phyloP scores from a whole-genome alignment of 2,329 filamentous ascomycete genomes.

The Stagonosporopsis rhizophila region DNA sequence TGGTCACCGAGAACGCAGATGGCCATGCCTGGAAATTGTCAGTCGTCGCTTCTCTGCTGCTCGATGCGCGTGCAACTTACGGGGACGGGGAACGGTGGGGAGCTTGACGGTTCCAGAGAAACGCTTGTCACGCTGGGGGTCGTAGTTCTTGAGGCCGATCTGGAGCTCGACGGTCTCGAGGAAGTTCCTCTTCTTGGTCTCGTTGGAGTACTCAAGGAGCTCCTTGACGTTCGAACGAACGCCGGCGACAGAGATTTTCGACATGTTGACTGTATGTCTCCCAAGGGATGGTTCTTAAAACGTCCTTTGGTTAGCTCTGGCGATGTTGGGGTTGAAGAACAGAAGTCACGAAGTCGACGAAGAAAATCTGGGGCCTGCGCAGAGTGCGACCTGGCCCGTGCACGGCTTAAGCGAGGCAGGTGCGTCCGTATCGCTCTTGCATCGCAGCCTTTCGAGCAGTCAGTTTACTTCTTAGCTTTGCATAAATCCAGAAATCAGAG shows the following conservation, averaged over 20 bases:
- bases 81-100: slow-evolving; percentile 81
- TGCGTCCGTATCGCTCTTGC: no score
- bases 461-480: no score
- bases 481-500: no score
- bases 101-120: slow-evolving; percentile 99
- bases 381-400: no score
- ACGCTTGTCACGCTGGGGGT: slow-evolving; percentile 99
- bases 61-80: slow-evolving; percentile 23
- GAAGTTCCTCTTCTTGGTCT: slow-evolving; percentile 99
- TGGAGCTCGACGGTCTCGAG: slow-evolving; percentile 85
- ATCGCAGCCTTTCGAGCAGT: no score
- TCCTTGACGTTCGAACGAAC: slow-evolving; percentile 93
- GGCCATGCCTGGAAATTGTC: slow-evolving; percentile 32
- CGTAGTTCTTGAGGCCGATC: slow-evolving; percentile 57
- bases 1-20: slow-evolving; percentile 82
- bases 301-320: slow-evolving; percentile 53
- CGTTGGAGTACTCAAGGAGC: slow-evolving; percentile 91
- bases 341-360: no score
- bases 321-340: slow-evolving; percentile 40
- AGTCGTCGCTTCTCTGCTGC: slow-evolving; percentile 5
- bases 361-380: no score
- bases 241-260: slow-evolving; percentile 90
- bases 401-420: no score
- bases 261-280: slow-evolving; percentile 67
- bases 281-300: slow-evolving; percentile 55